These are phyloP conservation scores for Thermothielavioides terrestris DNA, from an alignment of 495 filamentous ascomycete genomes.

Conservation along the genomic window DNA sequence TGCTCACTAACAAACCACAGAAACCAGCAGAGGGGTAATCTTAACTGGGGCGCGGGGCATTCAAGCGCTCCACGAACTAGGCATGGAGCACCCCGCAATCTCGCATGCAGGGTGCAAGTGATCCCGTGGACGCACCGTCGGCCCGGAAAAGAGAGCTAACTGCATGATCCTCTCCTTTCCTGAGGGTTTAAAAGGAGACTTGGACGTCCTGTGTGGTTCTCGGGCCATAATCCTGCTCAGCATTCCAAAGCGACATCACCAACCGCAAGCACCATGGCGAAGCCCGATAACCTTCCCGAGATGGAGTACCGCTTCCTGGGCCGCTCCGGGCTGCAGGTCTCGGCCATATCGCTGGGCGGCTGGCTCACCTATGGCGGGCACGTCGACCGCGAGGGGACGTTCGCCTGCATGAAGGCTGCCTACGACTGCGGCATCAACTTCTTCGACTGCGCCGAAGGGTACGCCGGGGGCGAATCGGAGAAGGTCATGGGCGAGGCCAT, in stretches of 20 bases:
- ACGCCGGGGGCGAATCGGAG: slow-evolving; percentile 47
- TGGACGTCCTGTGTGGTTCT: not conserved
- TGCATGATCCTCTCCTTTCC: not conserved
- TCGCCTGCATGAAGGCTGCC: slow-evolving; percentile 58
- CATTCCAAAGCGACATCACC: not conserved
- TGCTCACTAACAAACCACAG: not conserved
- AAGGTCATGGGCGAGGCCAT: slow-evolving; percentile 51
- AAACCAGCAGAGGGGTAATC: slow-evolving; percentile 1
- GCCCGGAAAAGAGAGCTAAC: not conserved
- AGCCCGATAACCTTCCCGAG: slow-evolving; percentile 41
- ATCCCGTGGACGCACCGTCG: not conserved
- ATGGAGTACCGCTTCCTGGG: slow-evolving; percentile 74
- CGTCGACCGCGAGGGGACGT: slow-evolving; percentile 51
- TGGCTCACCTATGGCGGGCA: slow-evolving; percentile 75
- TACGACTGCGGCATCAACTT: slow-evolving; percentile 64
- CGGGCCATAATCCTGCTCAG: not conserved
- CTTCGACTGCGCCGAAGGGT: slow-evolving; percentile 41
- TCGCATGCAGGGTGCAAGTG: not conserved
- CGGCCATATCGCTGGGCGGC: slow-evolving; percentile 62
- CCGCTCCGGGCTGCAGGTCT: slow-evolving; percentile 66
- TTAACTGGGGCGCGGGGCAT: not conserved
- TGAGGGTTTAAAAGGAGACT: not conserved
- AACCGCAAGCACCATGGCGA: slow-evolving; percentile 25
- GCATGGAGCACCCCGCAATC: too few relatives aligned
- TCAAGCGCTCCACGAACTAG: not conserved